Evolutionary conservation across 768 basidiomycete species (phyloP).

Genomic region (Naganishia kalamii): DNA sequence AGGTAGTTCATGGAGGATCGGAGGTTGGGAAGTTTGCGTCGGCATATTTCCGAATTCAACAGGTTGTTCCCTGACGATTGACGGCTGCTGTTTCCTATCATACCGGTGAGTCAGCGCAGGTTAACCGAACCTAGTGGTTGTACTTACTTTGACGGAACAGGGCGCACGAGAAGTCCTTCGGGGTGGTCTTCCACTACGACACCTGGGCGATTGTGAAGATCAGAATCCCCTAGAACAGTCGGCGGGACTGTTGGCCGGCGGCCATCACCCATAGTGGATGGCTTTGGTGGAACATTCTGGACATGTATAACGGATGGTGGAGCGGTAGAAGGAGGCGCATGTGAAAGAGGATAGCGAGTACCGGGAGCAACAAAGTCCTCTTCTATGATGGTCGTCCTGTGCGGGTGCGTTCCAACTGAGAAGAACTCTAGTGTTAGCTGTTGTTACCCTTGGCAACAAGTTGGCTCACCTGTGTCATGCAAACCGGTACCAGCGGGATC

Average conservation of each 20-base stretch:
- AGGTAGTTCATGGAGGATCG: background rate
- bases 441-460: background rate
- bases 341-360: background rate
- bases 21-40: conserved; percentile 1
- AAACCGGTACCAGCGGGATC: background rate
- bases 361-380: background rate
- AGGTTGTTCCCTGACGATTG: conserved; percentile 6
- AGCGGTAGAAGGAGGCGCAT: conserved; percentile 1
- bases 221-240: background rate
- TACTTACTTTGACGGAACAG: conserved; percentile 13
- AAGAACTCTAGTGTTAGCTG: background rate
- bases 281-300: background rate
- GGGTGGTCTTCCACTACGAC: conserved; percentile 1
- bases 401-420: background rate
- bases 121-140: background rate
- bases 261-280: background rate
- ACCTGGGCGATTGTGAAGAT: background rate
- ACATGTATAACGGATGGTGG: background rate
- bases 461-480: background rate
- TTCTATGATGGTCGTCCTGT: background rate
- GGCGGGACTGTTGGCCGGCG: background rate
- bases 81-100: background rate
- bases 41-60: background rate
- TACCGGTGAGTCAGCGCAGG: background rate
- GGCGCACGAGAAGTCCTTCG: background rate